Conservation (phyloP, 2,329 filamentous ascomycete genomes). For the Monosporascus sp. region DNA sequence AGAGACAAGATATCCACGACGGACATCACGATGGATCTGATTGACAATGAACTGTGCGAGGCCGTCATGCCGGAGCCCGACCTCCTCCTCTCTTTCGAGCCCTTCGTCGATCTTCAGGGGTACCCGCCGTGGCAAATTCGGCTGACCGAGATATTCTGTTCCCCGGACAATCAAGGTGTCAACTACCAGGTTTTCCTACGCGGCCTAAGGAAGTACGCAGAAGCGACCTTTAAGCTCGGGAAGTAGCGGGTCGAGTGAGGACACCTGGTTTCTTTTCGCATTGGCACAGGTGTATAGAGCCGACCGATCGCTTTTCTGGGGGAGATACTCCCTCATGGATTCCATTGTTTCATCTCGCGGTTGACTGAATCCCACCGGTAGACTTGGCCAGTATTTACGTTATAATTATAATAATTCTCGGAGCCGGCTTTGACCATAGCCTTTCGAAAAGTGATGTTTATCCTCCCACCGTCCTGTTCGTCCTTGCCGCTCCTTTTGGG, state of each 20-base stretch:
- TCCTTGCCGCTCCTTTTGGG: slow-evolving; percentile 66
- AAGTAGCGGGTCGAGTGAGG: slow-evolving; percentile 33
- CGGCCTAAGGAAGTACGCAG: slow-evolving; percentile 76
- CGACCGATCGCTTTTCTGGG: not conserved
- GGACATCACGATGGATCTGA: slow-evolving; percentile 79
- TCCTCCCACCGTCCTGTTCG: slow-evolving; percentile 55
- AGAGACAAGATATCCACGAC: slow-evolving; percentile 72
- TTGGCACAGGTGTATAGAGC: not conserved
- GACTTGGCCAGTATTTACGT: slow-evolving; percentile 65
- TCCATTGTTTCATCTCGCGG: slow-evolving; percentile 44
- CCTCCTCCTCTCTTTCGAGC: slow-evolving; percentile 79
- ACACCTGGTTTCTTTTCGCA: not conserved
- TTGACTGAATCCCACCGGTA: slow-evolving; percentile 58
- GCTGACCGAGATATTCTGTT: slow-evolving; percentile 85
- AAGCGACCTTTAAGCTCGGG: slow-evolving; percentile 84
- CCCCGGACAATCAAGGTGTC: slow-evolving; percentile 72
- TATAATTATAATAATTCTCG: slow-evolving; percentile 81
- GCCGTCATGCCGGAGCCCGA: slow-evolving; percentile 85
- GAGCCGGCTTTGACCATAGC: slow-evolving; percentile 68
- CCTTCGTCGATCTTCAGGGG: slow-evolving; percentile 75
- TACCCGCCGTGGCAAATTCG: slow-evolving; percentile 97
- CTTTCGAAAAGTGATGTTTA: slow-evolving; percentile 74
- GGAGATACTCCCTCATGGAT: slow-evolving; percentile 13
- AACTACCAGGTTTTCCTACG: slow-evolving; percentile 91
- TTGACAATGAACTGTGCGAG: slow-evolving; percentile 80